Percentiles rank a stretch among this genome's conserved stretches.
Conservation (phyloP, 75 land plant genomes). For the Gnetum montanum region DNA sequence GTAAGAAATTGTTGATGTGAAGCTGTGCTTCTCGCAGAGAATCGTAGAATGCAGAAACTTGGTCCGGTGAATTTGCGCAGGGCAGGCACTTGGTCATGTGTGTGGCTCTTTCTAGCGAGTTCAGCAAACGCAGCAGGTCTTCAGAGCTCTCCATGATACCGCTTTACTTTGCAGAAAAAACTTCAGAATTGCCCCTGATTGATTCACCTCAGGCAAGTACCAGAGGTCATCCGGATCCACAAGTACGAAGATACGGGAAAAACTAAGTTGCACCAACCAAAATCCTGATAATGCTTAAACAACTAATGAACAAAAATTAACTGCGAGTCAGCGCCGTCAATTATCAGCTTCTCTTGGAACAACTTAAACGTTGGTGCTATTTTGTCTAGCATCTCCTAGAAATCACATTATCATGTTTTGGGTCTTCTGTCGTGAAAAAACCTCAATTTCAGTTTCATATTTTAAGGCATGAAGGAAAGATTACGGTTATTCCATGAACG, state of each 20-base stretch:
- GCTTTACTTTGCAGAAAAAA: not conserved
- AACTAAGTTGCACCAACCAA: not conserved
- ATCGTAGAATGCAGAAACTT: not conserved
- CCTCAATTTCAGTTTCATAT: too few species aligned
- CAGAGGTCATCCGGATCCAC: not conserved
- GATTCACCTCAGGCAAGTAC: not conserved
- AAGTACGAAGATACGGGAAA: constrained; percentile 1
- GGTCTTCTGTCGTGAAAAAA: too few species aligned
- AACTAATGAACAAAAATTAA: not conserved
- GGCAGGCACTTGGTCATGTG: constrained; percentile 6
- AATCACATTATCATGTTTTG: too few species aligned
- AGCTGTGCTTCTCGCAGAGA: not conserved
- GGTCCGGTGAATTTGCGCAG: not conserved
- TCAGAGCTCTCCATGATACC: too few species aligned
- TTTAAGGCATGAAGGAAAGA: too few species aligned
- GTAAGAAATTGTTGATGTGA: constrained; percentile 1
- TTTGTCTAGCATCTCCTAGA: too few species aligned
- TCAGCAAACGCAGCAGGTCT: not conserved
- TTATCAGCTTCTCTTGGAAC: too few species aligned
- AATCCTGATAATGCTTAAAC: not conserved
- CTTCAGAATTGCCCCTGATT: not conserved
- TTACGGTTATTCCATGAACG: too few species aligned
- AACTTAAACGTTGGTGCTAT: too few species aligned
- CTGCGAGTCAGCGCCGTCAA: too few species aligned
- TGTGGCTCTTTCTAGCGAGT: not conserved